These are phyloP conservation scores for Monosporascus ibericus DNA, from an alignment of 2,329 filamentous ascomycete genomes.

Conservation along the genomic window DNA sequence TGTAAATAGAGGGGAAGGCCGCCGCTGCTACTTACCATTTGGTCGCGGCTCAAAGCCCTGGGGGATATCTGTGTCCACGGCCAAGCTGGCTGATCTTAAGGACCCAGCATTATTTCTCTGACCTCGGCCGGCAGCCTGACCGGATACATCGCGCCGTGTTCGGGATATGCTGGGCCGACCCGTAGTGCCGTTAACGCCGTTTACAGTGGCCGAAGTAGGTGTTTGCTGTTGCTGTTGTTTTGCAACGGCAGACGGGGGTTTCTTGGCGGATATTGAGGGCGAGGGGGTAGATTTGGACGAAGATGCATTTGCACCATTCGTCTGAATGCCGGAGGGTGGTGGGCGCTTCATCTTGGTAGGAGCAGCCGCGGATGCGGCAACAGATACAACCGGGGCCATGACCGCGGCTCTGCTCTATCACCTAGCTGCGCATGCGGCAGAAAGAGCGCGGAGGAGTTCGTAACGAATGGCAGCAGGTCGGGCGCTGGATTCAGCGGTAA, in stretches of 20 bases:
- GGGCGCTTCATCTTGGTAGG: slow-evolving; percentile 62
- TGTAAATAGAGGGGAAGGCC: slow-evolving; percentile 6
- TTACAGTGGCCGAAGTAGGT: slow-evolving; percentile 34
- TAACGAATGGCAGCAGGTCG: neutral
- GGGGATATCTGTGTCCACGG: slow-evolving; percentile 33
- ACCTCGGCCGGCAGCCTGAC: slow-evolving; percentile 37
- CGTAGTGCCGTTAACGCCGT: slow-evolving; percentile 36
- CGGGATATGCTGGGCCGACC: slow-evolving; percentile 48
- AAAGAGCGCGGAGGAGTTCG: neutral
- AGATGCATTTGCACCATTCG: slow-evolving; percentile 47
- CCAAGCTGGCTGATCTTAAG: slow-evolving; percentile 41
- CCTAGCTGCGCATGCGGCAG: neutral
- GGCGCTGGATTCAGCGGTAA: neutral
- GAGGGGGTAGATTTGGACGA: slow-evolving; percentile 55
- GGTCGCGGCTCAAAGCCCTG: slow-evolving; percentile 41
- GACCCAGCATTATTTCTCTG: slow-evolving; percentile 44
- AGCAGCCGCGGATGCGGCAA: slow-evolving; percentile 27
- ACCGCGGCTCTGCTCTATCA: slow-evolving; percentile 14
- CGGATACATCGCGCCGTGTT: slow-evolving; percentile 49
- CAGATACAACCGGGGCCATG: slow-evolving; percentile 53
- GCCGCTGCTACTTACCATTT: slow-evolving; percentile 37
- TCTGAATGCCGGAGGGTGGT: slow-evolving; percentile 58
- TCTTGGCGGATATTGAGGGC: slow-evolving; percentile 50
- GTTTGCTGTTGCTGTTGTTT: slow-evolving; percentile 39
- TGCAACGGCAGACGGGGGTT: slow-evolving; percentile 38